Evolutionary conservation across 2,329 filamentous ascomycete species (phyloP), one percentile per base, ranked within the genome.

Genomic region (Sporothrix mexicana): DNA sequence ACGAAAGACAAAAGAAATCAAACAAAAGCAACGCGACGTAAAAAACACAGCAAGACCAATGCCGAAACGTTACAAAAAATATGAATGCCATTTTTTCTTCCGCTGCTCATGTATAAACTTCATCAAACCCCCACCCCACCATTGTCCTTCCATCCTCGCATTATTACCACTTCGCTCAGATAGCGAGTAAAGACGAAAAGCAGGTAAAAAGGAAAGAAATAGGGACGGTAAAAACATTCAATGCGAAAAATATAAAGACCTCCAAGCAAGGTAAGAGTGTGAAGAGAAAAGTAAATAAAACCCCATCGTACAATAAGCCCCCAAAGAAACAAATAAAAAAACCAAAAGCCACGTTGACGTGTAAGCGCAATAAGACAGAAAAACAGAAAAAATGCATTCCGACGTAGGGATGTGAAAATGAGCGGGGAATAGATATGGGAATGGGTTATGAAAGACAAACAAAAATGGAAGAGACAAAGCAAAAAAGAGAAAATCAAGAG

Each of bases 101-200:
- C 53, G 41, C 15, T 43, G 17, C 15, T 9, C 10, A 59, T 59
- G n/a, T 45, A 47, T 47, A 64, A 3, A 15, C 61, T 47, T 47
- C 20, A 47, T n/a, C 61, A 12, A 2, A 15, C 41, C 25, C 13
- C 55, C 23, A 30, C 55, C 55, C 20, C 20, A 10, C 55, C 2
- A 30, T 49, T n/a, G 23, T 41, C 61, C 15, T 6, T 9, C 13
- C 45, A 30, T 51, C 64, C 45, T n/a, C 45, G 10, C 51, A 67
- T 67, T 67, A 67, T 20, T 36, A 67, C 64, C 64, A 36, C 64
- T 51, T 67, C 64, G 64, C 45, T 66, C 20, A 25, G 13, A n/a
- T 41, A 36, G 45, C 2, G 10, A 41, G 57, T 5, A 61, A 41
- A 30, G 41, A 61, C 5, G 36, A n/a, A 49, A 67, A 30, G 20